Evolutionary conservation across 2,329 filamentous ascomycete species (phyloP), one percentile per base, ranked within the genome.

Genomic region (Cladosporium sp.): DNA sequence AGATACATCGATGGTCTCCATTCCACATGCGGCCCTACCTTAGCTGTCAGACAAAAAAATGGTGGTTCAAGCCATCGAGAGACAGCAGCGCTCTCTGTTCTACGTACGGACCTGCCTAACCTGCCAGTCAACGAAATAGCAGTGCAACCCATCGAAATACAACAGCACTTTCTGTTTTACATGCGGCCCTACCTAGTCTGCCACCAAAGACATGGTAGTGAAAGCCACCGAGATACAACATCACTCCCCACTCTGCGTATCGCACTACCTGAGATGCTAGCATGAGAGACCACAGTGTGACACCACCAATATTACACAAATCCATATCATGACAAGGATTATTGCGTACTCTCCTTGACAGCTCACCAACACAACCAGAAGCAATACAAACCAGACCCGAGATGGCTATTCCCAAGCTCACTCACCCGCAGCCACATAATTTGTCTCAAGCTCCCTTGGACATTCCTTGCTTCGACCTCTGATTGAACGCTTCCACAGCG

Each of bases 401-500:
- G 16, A 39, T 18, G 32, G 13, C 3, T 34, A 16, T 34, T 14
- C 3, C 14, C 14, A 39, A 18, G 14, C 4, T 18, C 34, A 39
- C 16, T 39, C 34, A 39, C 34, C 34, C 34, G 16, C 34, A 39
- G 16, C 34, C 34, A 18, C 13, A 39, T n/a, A 39, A 5, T 18
- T 6, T 13, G 1, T 51, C 14, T 58, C 34, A 51, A 39, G 30
- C 59, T 25, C 49, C 25, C 59, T 53, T 51, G 11, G 58, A 51
- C 23, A n/a, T 61, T 51, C 43, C 43, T n/a, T 43, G 48, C 32
- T 26, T 51, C 10, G 32, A 28, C 34, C 34, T 66, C 62, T 67
- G 48, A 32, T 71, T 69, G 63, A 71, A 70, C 46, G 56, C 68
- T 25, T 71, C 70, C 57, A 70, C 67, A 48, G 69, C 69, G 25